Percentiles rank a stretch among this genome's conserved stretches.
Conservation (phyloP, 2,329 filamentous ascomycete species). For the Xylaria polymorpha region DNA sequence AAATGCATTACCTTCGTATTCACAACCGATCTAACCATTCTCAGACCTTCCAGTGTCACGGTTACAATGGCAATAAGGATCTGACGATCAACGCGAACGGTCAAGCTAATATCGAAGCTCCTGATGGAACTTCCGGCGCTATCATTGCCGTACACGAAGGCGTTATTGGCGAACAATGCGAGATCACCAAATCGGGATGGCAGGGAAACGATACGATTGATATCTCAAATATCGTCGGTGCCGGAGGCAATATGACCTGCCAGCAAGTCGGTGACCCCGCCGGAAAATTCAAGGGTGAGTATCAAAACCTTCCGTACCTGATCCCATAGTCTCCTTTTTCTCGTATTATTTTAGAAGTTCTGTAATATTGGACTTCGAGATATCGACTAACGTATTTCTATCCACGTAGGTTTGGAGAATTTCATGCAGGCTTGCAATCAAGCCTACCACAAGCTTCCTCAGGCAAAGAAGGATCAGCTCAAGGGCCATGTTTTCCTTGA, state of each 20-base stretch:
- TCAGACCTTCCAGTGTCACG: constrained; percentile 54
- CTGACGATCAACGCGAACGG: constrained; percentile 48
- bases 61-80: constrained; percentile 52
- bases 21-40: constrained; percentile 52
- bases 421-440: constrained; percentile 55
- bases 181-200: constrained; percentile 54
- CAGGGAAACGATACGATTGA: constrained; percentile 45
- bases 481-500: constrained; percentile 50
- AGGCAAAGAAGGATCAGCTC: constrained; percentile 50
- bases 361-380: background rate
- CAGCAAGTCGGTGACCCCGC: constrained; percentile 52
- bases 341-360: background rate
- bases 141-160: constrained; percentile 55
- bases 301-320: background rate
- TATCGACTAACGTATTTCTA: background rate
- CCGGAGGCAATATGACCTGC: constrained; percentile 55
- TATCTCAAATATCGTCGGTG: constrained; percentile 54
- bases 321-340: background rate
- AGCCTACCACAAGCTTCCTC: constrained; percentile 50
- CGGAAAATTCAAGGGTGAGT: constrained; percentile 50
- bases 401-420: constrained; percentile 46
- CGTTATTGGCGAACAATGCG: constrained; percentile 54
- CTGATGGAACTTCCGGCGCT: constrained; percentile 52
- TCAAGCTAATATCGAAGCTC: constrained; percentile 47
- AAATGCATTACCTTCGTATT: constrained; percentile 50